phyloP scores from a whole-genome alignment of 2,329 filamentous ascomycete species.

The Cercospora brassicicola region DNA sequence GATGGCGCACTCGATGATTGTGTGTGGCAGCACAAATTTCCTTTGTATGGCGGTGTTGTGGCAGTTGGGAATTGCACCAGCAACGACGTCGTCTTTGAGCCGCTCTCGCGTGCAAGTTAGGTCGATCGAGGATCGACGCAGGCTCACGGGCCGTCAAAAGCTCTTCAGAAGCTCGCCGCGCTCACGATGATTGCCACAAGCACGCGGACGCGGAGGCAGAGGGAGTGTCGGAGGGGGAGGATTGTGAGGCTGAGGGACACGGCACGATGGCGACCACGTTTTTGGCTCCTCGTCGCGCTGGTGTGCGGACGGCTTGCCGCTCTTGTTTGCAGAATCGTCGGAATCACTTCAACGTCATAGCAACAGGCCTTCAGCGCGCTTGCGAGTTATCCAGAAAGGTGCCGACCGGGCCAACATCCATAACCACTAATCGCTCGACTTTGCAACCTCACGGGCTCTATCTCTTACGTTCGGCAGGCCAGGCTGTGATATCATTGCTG shows the following conservation, averaged over 20 bases:
- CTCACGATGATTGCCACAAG: background rate
- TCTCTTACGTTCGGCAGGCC: background rate
- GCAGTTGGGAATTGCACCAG: background rate
- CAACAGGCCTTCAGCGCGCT: background rate
- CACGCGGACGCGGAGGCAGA: background rate
- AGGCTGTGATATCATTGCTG: background rate
- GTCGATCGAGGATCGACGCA: constrained; percentile 4
- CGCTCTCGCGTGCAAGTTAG: background rate
- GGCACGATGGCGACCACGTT: background rate
- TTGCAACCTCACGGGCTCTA: background rate
- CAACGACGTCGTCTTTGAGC: background rate
- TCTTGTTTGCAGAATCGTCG: constrained; percentile 1
- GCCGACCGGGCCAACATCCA: background rate
- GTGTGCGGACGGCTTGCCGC: background rate
- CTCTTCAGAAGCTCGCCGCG: background rate
- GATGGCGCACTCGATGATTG: background rate
- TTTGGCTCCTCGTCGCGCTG: background rate
- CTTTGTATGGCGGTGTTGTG: constrained; percentile 1
- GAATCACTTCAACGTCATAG: constrained; percentile 4
- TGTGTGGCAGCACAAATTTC: background rate
- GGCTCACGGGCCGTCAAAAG: constrained; percentile 3
- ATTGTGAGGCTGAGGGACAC: background rate
- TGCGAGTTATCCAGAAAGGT: constrained; percentile 3
- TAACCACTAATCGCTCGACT: background rate
- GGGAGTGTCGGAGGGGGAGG: background rate